Conservation (phyloP, 345 rosid species). For the Eucalyptus sp. region DNA sequence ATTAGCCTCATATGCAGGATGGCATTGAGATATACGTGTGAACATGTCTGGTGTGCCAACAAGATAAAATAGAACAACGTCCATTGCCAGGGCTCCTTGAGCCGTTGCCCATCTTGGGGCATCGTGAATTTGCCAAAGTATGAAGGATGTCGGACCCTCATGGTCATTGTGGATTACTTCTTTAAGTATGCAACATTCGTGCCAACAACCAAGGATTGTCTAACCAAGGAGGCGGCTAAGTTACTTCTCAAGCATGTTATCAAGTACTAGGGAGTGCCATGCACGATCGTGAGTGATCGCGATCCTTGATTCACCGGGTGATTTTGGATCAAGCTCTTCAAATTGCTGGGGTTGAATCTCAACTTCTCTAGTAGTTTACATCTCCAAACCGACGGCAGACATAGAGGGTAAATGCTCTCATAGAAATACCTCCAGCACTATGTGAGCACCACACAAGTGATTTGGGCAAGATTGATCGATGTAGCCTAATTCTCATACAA, state of each 20-base stretch:
- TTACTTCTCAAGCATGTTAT: background rate
- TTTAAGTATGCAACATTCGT: too few species aligned
- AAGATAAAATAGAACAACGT: background rate
- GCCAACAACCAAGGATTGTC: background rate
- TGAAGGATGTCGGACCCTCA: background rate
- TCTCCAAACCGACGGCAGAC: background rate
- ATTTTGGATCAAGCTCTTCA: background rate
- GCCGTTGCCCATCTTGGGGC: fast-evolving
- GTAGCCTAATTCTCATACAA: background rate
- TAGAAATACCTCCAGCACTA: background rate
- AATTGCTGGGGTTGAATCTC: fast-evolving
- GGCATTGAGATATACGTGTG: background rate
- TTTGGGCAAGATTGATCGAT: background rate
- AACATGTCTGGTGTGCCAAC: background rate
- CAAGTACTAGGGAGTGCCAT: background rate
- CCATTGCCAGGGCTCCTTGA: background rate
- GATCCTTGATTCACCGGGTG: background rate
- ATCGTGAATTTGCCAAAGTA: background rate
- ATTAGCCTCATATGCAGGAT: background rate
- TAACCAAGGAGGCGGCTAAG: fast-evolving
- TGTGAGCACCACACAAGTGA: background rate
- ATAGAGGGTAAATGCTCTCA: background rate
- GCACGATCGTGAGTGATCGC: background rate
- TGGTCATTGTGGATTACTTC: background rate
- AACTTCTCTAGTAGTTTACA: background rate